A percentile compares a stretch with the other conserved stretches of the same genome.
Evolutionary conservation across 225 moss, liverwort and hornwort genomes (phyloP).

Genomic region (Bryoerythrophyllum caledonicum): DNA sequence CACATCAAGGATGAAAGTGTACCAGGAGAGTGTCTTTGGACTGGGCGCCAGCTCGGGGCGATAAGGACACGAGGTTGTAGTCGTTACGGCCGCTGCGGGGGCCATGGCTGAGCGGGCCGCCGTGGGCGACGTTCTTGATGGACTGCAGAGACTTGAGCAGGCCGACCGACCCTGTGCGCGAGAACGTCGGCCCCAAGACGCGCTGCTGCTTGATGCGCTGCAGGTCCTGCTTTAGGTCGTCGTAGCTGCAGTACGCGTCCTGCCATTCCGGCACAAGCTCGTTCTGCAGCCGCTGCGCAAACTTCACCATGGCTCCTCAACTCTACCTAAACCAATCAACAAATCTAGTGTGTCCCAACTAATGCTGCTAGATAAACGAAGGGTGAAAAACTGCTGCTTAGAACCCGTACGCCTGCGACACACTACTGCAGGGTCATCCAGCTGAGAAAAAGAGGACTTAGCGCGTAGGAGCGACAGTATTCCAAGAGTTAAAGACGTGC

Average conservation of each 20-base stretch:
- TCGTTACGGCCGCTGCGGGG: neutral
- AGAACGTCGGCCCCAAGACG: neutral
- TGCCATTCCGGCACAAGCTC: conserved; percentile 45
- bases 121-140: neutral
- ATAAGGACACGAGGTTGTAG: neutral
- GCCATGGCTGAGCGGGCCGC: neutral
- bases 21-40: conserved; percentile 4
- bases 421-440: too few species aligned
- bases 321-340: too few species aligned
- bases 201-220: conserved; percentile 28
- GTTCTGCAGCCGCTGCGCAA: conserved; percentile 33
- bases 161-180: conserved; percentile 30
- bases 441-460: too few species aligned
- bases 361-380: neutral
- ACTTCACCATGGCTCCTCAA: conserved; percentile 36
- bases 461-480: too few species aligned
- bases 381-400: too few species aligned
- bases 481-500: neutral
- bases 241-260: conserved; percentile 38
- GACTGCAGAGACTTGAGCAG: conserved; percentile 20
- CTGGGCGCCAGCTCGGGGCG: neutral
- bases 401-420: too few species aligned
- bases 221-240: conserved; percentile 32
- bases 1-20: neutral
- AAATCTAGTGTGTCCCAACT: too few species aligned